A percentile compares a stretch with the other conserved stretches of the same genome.
phyloP scores from a whole-genome alignment of 129 eudicot genomes.

The Logfia minima region DNA sequence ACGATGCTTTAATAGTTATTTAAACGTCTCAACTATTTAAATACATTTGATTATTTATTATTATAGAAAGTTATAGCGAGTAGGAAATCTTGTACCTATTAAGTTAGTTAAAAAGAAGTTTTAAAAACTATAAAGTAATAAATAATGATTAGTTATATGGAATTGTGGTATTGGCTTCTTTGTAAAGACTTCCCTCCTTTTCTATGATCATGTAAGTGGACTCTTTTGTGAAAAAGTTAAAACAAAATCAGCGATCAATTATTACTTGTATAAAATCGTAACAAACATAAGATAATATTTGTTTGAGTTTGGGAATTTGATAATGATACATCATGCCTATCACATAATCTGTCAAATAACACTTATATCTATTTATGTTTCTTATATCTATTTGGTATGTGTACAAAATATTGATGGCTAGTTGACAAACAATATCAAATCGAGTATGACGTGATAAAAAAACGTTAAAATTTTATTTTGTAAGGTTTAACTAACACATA shows the following conservation, averaged over 20 bases:
- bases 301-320: conserved; percentile 19
- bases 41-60: not conserved
- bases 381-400: not conserved
- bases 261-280: not conserved
- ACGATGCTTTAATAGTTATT: not conserved
- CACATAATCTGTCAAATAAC: not conserved
- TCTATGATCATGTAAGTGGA: conserved; percentile 6
- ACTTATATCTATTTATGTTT: not conserved
- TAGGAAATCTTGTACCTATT: not conserved
- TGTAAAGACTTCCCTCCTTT: conserved; percentile 14
- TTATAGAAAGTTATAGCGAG: not conserved
- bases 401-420: not conserved
- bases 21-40: not conserved
- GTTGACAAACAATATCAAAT: not conserved
- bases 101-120: not conserved
- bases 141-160: not conserved
- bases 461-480: too few relatives aligned
- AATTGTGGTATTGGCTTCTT: conserved; percentile 18
- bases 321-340: conserved; percentile 28
- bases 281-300: conserved; percentile 11
- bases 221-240: not conserved
- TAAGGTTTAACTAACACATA: too few relatives aligned
- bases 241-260: conserved; percentile 12
- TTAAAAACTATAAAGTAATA: not conserved
- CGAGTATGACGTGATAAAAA: not conserved